Evolutionary conservation across 1,284 basidiomycete genomes (phyloP), one percentile per base, ranked within the genome.

Genomic region (Farysia itapuensis): DNA sequence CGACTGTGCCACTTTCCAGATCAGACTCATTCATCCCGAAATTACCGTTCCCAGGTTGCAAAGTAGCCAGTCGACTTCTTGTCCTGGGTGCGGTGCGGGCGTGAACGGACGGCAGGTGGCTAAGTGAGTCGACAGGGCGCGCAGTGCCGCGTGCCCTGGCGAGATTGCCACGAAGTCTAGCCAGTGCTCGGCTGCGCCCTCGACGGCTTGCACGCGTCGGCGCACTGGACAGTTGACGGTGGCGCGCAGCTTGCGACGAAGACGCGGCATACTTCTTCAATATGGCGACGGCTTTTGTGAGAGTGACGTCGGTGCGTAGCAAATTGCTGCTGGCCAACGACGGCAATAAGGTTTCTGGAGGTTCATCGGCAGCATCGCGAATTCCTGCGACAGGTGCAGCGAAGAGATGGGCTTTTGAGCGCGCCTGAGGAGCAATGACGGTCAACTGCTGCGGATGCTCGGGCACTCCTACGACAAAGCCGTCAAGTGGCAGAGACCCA

Each of bases 231-330:
- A 29, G 28, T 4, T 35, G n/a, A n/a, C 39, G 35, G 12, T 44
- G 29, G 12, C 53, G 46, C 25, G 48, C 38, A 1, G 43, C 39
- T 19, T 39, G 43, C 13, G 58, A 33, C 4, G 63, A 49, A 9
- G 58, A 52, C 1, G 49, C 42, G 11, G 54, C 56, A 24, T 57
- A 59, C 5, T 50, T 51, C 37, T 49, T 53, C 29, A 68, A 50
- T 23, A 60, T 48, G 35, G 54, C 57, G 11, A 68, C 51, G 3
- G 61, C 67, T 43, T 71, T 71, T 39, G 56, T 47, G 36, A 69
- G 63, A 11, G 67, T 69, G n/a, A 71, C 68, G 35, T 71, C 68
- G 32, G 58, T 35, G 22, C 68, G 66, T 14, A 71, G 53, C 21
- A 59, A 35, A 28, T 57, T 60, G 37, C 48, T 44, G 31, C 39